phyloP scores from a whole-genome alignment of 1,284 basidiomycete species.

The Moniliophthora roreri region DNA sequence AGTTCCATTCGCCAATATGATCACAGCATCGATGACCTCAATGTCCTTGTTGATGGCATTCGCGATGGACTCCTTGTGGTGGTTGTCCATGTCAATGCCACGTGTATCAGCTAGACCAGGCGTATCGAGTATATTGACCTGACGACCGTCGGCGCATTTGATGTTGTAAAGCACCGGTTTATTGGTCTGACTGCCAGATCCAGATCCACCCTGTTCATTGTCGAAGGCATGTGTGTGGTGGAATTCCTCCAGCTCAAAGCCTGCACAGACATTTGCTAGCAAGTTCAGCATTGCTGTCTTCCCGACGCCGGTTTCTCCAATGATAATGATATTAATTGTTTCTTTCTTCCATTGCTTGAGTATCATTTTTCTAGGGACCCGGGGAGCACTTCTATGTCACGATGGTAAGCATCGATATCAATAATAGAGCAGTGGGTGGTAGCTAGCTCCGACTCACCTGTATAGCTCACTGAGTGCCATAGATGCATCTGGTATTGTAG shows the following conservation, averaged over 20 bases:
- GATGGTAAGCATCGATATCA: too few relatives aligned
- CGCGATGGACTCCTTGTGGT: constrained; percentile 6
- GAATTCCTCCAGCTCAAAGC: constrained; percentile 2
- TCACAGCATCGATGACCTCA: constrained; percentile 19
- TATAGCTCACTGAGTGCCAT: too few relatives aligned
- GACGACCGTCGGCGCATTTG: constrained; percentile 10
- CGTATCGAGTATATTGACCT: constrained; percentile 9
- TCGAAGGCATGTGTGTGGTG: not conserved
- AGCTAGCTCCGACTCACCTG: too few relatives aligned
- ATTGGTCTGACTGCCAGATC: constrained; percentile 14
- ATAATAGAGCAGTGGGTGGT: too few relatives aligned
- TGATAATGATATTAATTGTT: constrained; percentile 13
- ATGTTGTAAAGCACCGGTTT: constrained; percentile 11
- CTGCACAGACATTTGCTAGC: constrained; percentile 15
- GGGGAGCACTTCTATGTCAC: too few relatives aligned
- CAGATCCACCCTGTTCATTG: constrained; percentile 8
- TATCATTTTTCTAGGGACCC: not conserved
- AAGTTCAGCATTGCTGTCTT: constrained; percentile 15
- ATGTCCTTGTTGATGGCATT: constrained; percentile 4
- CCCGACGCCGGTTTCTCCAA: constrained; percentile 17
- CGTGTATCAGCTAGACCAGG: constrained; percentile 2
- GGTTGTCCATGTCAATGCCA: constrained; percentile 3
- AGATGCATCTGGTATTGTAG: too few relatives aligned
- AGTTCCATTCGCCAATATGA: constrained; percentile 29
- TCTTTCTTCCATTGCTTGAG: constrained; percentile 10